Conservation (phyloP, 2,329 filamentous ascomycete species). For the Alternaria novae-zelandiae region DNA sequence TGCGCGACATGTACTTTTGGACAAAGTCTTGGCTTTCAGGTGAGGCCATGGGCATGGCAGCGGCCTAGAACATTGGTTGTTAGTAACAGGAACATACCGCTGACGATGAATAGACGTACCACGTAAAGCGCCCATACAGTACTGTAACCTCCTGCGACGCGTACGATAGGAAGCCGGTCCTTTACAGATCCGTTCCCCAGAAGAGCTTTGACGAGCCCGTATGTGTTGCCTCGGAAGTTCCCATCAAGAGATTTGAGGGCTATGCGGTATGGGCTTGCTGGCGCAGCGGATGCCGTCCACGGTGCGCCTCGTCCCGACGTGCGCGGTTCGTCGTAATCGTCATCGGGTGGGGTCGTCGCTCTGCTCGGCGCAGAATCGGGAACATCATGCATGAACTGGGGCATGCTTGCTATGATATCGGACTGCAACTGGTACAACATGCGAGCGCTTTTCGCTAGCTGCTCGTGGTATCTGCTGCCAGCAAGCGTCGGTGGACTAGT, state of each 20-base stretch:
- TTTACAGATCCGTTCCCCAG: constrained; percentile 1
- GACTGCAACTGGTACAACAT: constrained; percentile 35
- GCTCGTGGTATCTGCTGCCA: constrained; percentile 22
- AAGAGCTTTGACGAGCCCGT: background rate
- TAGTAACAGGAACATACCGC: background rate
- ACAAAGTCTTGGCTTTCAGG: constrained; percentile 32
- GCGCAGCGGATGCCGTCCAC: background rate
- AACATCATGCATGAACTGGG: constrained; percentile 44
- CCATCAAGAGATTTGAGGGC: constrained; percentile 23
- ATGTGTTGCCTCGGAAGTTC: constrained; percentile 26
- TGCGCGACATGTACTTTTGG: constrained; percentile 63
- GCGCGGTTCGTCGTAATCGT: background rate
- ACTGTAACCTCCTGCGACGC: constrained; percentile 39
- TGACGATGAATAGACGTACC: background rate
- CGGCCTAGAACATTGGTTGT: constrained; percentile 15
- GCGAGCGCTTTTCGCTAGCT: constrained; percentile 31
- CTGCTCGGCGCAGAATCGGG: constrained; percentile 21
- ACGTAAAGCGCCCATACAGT: constrained; percentile 43
- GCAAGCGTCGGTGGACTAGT: constrained; percentile 34
- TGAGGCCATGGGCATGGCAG: constrained; percentile 35
- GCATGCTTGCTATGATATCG: constrained; percentile 44
- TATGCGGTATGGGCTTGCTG: background rate
- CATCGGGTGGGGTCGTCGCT: background rate
- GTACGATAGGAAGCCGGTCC: constrained; percentile 38
- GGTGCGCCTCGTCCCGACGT: background rate